phyloP scores from a whole-genome alignment of 495 filamentous ascomycete genomes.

The Talaromyces liani region DNA sequence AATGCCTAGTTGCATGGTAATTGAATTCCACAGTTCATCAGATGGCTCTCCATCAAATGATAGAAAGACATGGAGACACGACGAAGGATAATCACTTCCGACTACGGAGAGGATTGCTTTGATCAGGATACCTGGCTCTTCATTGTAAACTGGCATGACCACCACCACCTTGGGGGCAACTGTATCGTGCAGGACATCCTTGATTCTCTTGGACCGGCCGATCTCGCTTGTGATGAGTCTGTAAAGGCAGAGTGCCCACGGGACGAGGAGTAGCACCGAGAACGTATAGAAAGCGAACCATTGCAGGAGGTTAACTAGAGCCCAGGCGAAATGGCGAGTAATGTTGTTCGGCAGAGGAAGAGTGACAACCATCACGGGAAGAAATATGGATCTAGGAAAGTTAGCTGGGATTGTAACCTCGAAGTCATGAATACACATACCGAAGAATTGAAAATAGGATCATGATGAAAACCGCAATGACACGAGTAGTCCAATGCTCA shows the following conservation, averaged over 20 bases:
- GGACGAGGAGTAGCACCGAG: conserved; percentile 70
- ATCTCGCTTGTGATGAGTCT: conserved; percentile 79
- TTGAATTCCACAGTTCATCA: conserved; percentile 83
- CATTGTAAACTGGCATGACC: conserved; percentile 96
- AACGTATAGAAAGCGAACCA: conserved; percentile 99
- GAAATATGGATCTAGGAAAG: conserved; percentile 63
- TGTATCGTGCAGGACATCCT: conserved; percentile 73
- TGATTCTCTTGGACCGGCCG: conserved; percentile 73
- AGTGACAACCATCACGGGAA: conserved; percentile 92
- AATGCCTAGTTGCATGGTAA: conserved; percentile 81
- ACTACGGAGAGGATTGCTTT: conserved; percentile 90
- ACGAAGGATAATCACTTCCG: conserved; percentile 87
- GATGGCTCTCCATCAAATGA: conserved; percentile 90
- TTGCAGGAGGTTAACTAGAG: conserved; percentile 65
- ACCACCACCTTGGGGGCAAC: conserved; percentile 93
- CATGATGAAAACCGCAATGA: conserved; percentile 70
- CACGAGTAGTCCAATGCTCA: conserved; percentile 71
- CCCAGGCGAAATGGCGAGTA: conserved; percentile 58
- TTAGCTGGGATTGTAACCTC: background rate
- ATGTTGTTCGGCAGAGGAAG: conserved; percentile 73
- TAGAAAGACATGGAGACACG: conserved; percentile 92
- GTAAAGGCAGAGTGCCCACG: conserved; percentile 92
- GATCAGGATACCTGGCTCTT: conserved; percentile 77
- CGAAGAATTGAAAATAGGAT: conserved; percentile 65
- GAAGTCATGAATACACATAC: conserved; percentile 36